Percentiles rank a stretch among this genome's conserved stretches.
These are phyloP conservation scores for Friedmanniomyces endolithicus DNA, from an alignment of 495 filamentous ascomycete genomes.

Conservation along the genomic window DNA sequence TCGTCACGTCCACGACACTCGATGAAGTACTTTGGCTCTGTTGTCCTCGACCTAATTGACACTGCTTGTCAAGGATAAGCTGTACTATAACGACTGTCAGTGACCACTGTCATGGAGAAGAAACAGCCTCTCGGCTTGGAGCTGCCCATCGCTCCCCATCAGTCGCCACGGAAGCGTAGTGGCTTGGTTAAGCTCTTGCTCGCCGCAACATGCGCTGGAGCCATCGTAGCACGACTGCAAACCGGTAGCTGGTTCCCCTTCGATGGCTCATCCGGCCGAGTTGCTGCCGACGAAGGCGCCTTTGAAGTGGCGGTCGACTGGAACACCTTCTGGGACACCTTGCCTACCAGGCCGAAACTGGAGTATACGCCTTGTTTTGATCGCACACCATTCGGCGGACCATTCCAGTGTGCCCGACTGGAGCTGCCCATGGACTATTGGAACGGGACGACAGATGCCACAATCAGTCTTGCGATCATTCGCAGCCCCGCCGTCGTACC, in stretches of 20 bases:
- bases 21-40: too few species aligned
- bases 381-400: not conserved
- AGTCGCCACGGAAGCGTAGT: not conserved
- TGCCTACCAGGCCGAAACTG: slow-evolving; percentile 8
- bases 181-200: not conserved
- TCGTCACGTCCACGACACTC: too few species aligned
- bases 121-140: not conserved
- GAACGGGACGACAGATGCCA: slow-evolving; percentile 28
- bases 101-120: not conserved
- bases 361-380: slow-evolving; percentile 9
- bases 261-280: not conserved
- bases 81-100: too few species aligned
- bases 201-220: not conserved
- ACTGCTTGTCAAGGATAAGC: too few species aligned
- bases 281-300: not conserved
- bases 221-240: not conserved
- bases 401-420: slow-evolving; percentile 32
- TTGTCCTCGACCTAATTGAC: too few species aligned
- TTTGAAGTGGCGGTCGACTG: not conserved
- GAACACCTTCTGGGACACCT: not conserved
- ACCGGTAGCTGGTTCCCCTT: not conserved
- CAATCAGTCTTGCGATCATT: slow-evolving; percentile 29
- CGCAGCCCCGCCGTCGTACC: slow-evolving; percentile 32
- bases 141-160: not conserved
- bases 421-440: slow-evolving; percentile 33